Evolutionary conservation across 2,329 filamentous ascomycete species (phyloP), one percentile per base, ranked within the genome.

Genomic region (Cladophialophora psammophila): DNA sequence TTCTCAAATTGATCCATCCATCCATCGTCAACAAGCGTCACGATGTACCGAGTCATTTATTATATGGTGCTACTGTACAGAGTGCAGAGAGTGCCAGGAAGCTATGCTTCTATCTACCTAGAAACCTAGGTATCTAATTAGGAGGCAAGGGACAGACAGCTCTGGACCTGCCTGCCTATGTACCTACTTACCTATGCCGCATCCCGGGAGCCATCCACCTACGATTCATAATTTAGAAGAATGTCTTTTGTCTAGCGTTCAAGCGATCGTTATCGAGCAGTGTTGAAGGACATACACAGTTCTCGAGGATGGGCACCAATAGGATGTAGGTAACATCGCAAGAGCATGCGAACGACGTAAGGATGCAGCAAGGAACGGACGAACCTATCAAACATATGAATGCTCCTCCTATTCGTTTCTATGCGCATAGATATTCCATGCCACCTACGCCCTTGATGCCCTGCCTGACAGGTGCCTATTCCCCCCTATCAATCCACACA

Each of bases 231-330:
- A 26, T 26, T 2, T 26, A 26, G 2, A 26, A 57, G 40, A 5
- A 31, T 20, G 35, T 31, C 8, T 35, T 60, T n/a, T 50, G n/a
- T 58, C 54, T 20, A 55, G 57, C 57, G 42, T 60, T 60, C 57
- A 60, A 58, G 42, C 62, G 55, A 45, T 45, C 8, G 9, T 38
- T 26, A 13, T 38, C 13, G 36, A 8, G 5, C 36, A 13, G 36
- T 4, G 36, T 3, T 38, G 36, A 3, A 10, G 9, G 13, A 38
- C 26, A 26, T 26, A 26, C 26, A 26, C 26, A 26, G 26, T 26
- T 2, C 26, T 26, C 26, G 26, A 26, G 26, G 26, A 26, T 26
- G 26, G 26, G 26, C 26, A 26, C 26, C 26, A 3, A 12, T 40
- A 12, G 38, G 13, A 40, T 5, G 38, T 13, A 13, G 38, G 38